Evolutionary conservation across 2,329 filamentous ascomycete species (phyloP).

Genomic region (Hypoxylon sp.): DNA sequence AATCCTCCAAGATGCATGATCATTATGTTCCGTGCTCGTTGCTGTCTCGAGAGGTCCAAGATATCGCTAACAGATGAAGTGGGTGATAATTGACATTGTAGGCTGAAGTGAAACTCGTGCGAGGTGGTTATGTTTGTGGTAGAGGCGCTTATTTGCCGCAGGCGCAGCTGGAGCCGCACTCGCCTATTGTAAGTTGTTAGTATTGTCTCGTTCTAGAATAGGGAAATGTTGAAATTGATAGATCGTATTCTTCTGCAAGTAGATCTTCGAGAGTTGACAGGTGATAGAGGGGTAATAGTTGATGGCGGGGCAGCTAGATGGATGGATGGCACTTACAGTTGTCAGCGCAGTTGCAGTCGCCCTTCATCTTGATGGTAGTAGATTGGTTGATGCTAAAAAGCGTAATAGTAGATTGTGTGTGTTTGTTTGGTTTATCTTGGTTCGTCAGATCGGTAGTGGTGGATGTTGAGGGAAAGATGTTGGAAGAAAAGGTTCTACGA

Average conservation of each 20-base stretch:
- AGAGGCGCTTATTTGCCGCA: constrained; percentile 32
- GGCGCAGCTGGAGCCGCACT: constrained; percentile 31
- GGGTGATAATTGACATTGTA: constrained; percentile 2
- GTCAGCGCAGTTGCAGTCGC: constrained; percentile 34
- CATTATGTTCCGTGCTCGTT: not conserved
- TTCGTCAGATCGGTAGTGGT: constrained; percentile 8
- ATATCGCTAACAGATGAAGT: constrained; percentile 3
- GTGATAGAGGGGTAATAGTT: constrained; percentile 1
- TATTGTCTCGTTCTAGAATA: no score
- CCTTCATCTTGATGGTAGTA: constrained; percentile 33
- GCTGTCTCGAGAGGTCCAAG: constrained; percentile 16
- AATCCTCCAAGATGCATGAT: constrained; percentile 13
- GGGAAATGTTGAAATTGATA: not conserved
- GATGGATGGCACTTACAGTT: constrained; percentile 29
- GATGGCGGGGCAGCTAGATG: not conserved
- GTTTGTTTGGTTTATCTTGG: not conserved
- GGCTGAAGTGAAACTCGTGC: constrained; percentile 14
- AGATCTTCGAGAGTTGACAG: no score
- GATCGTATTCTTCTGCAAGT: no score
- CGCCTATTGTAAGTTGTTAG: constrained; percentile 21
- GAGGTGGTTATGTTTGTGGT: constrained; percentile 7
- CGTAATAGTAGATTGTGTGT: not conserved
- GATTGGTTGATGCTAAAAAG: constrained; percentile 3
- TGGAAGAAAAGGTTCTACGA: constrained; percentile 4
- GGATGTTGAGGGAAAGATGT: constrained; percentile 3